A percentile compares a stretch with the other conserved stretches of the same genome.
phyloP scores from a whole-genome alignment of 768 basidiomycete genomes.

The Pilatotrama ljubarskyi region DNA sequence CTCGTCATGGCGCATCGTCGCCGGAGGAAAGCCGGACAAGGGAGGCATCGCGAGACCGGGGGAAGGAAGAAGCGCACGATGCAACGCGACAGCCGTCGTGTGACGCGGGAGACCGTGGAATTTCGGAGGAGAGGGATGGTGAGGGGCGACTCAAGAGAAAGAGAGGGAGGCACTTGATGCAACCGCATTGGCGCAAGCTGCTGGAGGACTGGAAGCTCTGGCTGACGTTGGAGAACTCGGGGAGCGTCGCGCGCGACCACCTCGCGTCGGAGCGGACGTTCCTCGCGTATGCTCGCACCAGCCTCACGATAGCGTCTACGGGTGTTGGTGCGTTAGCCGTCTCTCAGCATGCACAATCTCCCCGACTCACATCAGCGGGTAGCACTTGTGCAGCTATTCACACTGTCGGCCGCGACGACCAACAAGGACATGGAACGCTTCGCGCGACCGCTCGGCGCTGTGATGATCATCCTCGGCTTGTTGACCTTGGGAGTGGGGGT shows the following conservation, averaged over 20 bases:
- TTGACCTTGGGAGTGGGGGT: conserved; percentile 36
- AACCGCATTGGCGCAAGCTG: conserved; percentile 3
- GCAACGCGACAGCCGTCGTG: background rate
- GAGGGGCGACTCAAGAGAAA: background rate
- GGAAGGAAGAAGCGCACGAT: background rate
- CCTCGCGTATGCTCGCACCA: conserved; percentile 54
- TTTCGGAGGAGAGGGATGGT: conserved; percentile 1
- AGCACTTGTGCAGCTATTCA: conserved; percentile 53
- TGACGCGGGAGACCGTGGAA: background rate
- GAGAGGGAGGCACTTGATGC: background rate
- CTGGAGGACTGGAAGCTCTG: conserved; percentile 22
- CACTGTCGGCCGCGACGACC: conserved; percentile 33
- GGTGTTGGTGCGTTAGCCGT: conserved; percentile 43
- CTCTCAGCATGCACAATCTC: no score
- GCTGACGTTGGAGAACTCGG: conserved; percentile 45
- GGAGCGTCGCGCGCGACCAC: conserved; percentile 53
- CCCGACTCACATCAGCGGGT: background rate
- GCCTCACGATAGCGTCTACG: conserved; percentile 45
- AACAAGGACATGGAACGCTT: conserved; percentile 25
- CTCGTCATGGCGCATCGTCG: background rate
- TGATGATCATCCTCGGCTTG: conserved; percentile 39
- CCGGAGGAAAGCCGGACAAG: background rate
- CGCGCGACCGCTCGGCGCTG: conserved; percentile 48
- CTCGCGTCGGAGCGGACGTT: conserved; percentile 53
- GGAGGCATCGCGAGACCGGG: background rate